phyloP scores from a whole-genome alignment of 148 eudicot genomes.

The Rhododendron ovatum region DNA sequence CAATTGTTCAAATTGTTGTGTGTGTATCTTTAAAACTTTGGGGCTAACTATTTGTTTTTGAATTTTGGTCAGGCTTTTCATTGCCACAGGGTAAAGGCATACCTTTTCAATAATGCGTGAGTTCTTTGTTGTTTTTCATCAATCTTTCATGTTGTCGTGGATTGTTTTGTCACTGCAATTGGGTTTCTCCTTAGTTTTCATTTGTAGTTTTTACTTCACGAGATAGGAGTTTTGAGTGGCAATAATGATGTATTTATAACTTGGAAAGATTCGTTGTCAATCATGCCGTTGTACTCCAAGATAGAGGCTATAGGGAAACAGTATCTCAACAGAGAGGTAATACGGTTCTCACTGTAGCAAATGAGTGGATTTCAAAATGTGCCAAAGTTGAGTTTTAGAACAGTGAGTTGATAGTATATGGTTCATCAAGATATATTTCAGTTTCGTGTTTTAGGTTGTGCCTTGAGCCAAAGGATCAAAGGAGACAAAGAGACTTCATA shows the following conservation, averaged over 20 bases:
- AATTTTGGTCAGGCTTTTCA: slow-evolving; percentile 56
- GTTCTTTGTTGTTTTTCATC: slow-evolving; percentile 20
- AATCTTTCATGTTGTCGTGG: background rate
- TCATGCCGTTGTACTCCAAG: background rate
- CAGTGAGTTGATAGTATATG: background rate
- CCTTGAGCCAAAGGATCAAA: background rate
- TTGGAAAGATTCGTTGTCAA: background rate
- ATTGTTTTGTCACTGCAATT: background rate
- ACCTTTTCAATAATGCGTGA: slow-evolving; percentile 73
- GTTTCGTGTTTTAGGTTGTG: background rate
- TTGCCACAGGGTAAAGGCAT: slow-evolving; percentile 81
- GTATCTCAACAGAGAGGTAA: background rate
- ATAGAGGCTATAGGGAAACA: background rate
- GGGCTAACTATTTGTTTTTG: background rate
- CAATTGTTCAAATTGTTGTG: background rate
- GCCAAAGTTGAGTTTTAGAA: background rate
- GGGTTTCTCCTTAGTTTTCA: background rate
- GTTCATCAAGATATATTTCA: background rate
- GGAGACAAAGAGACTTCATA: background rate
- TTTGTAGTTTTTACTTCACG: background rate
- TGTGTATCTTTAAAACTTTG: background rate
- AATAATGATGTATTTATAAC: background rate
- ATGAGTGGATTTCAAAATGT: background rate
- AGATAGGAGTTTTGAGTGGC: background rate
- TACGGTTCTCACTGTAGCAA: background rate